Base-by-base conservation (phyloP, 306 rosid species). In the Cotoneaster glaucophyllus region DNA sequence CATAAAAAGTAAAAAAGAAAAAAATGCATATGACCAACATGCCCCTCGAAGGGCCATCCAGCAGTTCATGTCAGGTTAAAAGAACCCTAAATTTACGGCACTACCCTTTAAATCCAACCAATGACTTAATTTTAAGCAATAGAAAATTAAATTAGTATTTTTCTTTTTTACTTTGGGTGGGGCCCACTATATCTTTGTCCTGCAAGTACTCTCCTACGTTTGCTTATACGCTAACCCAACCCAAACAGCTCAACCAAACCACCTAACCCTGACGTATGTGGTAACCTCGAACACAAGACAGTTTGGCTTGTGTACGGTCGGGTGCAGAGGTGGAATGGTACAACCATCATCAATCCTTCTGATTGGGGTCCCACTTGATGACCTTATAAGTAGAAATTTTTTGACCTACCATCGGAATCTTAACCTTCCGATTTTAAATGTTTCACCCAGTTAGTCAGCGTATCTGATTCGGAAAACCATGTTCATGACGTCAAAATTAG, bases 391-490 rank as follows among this genome's bases (percentile, higher is more conserved):
- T 77, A 71, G 78, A 79, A 82, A 73, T 74, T 72, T 83, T 81
- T 82, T 81, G 86, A 85, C 87, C 84, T 63, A 82, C 69, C 81
- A 70, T 71, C 77, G 31, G 85, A 78, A 87, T 89, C 95, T 80
- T 77, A 90, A 85, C 97, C 74, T 81, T 87, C 88, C 25, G 24
- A 75, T 80, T 78, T 69, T 41, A 83, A 81, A 37, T 53, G 84
- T 84, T 81, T 85, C 85, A 75, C 25, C 61, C 34, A 44, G 45
- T 43, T 72, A 52, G 80, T 73, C 70, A 63, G 67, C 81, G 67
- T 31, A 82, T 71, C 85, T 41, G 65, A 75, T 56, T 18, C 24
- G 3, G 81, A 77, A 69, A 79, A 32, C 9, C 12, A 22, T 64
- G 22, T 18, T 4, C 32, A 14, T 28, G 3, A 12, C 28, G 18